phyloP scores from a whole-genome alignment of 257 asterid species.

The Solanum clarkiae region DNA sequence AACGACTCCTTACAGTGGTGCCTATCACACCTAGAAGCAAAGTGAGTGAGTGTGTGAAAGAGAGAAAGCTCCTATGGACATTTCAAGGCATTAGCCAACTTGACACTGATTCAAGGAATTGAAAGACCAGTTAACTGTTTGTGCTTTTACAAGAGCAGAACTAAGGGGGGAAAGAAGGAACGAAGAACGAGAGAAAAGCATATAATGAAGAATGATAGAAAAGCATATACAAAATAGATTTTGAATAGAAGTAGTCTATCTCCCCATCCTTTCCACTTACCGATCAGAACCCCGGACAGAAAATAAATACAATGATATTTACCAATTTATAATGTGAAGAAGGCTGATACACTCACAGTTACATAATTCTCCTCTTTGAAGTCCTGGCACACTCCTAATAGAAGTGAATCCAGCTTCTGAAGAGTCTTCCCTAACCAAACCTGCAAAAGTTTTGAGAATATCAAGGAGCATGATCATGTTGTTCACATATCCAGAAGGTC shows the following conservation, averaged over 20 bases:
- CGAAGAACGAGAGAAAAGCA: not conserved
- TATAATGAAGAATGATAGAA: not conserved
- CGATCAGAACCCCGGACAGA: not conserved
- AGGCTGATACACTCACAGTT: slow-evolving; percentile 52
- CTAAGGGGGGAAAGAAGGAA: not conserved
- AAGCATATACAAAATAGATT: not conserved
- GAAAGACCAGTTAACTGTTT: not conserved
- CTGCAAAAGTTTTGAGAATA: slow-evolving; percentile 27
- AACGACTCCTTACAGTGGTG: not conserved
- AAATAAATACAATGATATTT: not conserved
- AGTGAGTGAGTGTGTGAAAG: not conserved
- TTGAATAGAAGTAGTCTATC: not conserved
- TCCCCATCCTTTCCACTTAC: not conserved
- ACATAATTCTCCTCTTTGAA: slow-evolving; percentile 79
- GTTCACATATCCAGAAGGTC: not conserved
- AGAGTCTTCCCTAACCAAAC: slow-evolving; percentile 96
- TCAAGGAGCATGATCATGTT: not conserved
- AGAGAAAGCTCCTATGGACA: not conserved
- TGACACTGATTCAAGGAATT: not conserved
- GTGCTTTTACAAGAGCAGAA: not conserved
- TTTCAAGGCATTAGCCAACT: not conserved
- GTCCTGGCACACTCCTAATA: slow-evolving; percentile 80
- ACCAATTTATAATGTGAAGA: slow-evolving; percentile 1
- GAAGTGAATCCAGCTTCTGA: slow-evolving; percentile 87
- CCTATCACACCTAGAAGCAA: not conserved